A percentile compares a stretch with the other conserved stretches of the same genome.
These are phyloP conservation scores for Pedinophyceae sp. DNA, from an alignment of 139 green algal species.

Conservation along the genomic window DNA sequence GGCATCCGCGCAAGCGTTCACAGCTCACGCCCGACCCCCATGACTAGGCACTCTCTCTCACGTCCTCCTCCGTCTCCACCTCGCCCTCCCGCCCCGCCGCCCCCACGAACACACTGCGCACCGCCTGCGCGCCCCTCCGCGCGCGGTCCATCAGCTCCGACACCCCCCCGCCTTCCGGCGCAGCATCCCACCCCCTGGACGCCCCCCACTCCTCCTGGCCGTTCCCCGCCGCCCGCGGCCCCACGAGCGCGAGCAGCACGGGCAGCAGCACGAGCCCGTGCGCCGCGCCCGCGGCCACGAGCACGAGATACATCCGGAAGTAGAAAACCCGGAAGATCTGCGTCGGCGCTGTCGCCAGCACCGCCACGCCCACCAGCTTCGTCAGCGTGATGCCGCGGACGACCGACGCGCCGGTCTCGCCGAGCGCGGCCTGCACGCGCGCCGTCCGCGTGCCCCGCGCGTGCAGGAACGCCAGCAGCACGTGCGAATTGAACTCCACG, in stretches of 20 bases:
- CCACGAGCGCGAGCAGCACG: conserved; percentile 45
- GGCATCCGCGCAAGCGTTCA: too few species aligned
- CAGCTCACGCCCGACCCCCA: too few species aligned
- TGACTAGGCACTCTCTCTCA: too few species aligned
- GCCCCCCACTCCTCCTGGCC: too few species aligned
- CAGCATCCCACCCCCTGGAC: too few species aligned
- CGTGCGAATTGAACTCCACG: conserved; percentile 69
- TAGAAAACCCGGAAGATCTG: conserved; percentile 31
- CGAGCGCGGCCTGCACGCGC: conserved; percentile 9
- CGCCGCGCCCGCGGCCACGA: conserved; percentile 65
- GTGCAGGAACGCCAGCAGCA: conserved; percentile 52
- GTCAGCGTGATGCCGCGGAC: conserved; percentile 69
- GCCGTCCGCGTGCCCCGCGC: conserved; percentile 16
- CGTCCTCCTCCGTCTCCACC: too few species aligned
- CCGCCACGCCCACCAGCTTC: conserved; percentile 63
- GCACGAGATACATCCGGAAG: conserved; percentile 57
- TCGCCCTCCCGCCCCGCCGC: too few species aligned
- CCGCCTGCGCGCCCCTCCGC: too few species aligned
- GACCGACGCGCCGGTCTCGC: conserved; percentile 44
- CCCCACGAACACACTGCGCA: too few species aligned
- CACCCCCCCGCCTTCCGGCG: too few species aligned
- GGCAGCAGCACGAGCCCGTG: conserved; percentile 79
- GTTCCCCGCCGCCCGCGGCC: too few species aligned
- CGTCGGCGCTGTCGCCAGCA: conserved; percentile 57
- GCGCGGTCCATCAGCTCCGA: too few species aligned